phyloP scores from a whole-genome alignment of 2,329 filamentous ascomycete species.

The Clonostachys rhizophaga region DNA sequence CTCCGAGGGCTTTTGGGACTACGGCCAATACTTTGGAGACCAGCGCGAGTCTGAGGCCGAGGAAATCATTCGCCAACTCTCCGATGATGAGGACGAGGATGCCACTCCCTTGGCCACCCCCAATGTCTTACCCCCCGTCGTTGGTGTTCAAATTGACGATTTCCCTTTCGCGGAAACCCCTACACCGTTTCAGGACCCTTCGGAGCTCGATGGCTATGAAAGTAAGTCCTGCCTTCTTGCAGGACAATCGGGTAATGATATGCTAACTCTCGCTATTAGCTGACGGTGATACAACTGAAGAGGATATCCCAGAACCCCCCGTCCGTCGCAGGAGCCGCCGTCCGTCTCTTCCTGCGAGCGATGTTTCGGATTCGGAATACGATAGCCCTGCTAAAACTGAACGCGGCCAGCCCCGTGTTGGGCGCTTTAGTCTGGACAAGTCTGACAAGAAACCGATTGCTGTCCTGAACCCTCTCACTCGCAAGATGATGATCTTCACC shows the following conservation, averaged over 20 bases:
- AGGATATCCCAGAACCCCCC: conserved; percentile 48
- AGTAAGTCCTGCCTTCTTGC: conserved; percentile 39
- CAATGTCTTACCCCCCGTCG: conserved; percentile 9
- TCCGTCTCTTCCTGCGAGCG: conserved; percentile 25
- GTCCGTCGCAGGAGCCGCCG: conserved; percentile 42
- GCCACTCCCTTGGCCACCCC: background rate
- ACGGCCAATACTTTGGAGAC: conserved; percentile 13
- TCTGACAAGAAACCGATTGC: conserved; percentile 53
- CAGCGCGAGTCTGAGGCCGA: background rate
- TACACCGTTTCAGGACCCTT: background rate
- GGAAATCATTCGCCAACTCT: conserved; percentile 6
- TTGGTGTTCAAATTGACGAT: no score
- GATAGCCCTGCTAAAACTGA: conserved; percentile 39
- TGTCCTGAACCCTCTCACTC: conserved; percentile 50
- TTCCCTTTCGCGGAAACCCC: no score
- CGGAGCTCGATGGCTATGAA: conserved; percentile 52
- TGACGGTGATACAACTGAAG: conserved; percentile 59
- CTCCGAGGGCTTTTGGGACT: conserved; percentile 61
- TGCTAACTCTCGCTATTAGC: conserved; percentile 33
- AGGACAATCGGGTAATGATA: conserved; percentile 4
- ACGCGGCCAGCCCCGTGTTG: conserved; percentile 47
- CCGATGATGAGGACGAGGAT: conserved; percentile 21
- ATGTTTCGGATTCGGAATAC: conserved; percentile 45
- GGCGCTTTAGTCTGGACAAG: conserved; percentile 49
- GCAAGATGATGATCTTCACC: conserved; percentile 62